Evolutionary conservation across 2,329 filamentous ascomycete genomes (phyloP).

Genomic region (Sodiomyces alkalinus): DNA sequence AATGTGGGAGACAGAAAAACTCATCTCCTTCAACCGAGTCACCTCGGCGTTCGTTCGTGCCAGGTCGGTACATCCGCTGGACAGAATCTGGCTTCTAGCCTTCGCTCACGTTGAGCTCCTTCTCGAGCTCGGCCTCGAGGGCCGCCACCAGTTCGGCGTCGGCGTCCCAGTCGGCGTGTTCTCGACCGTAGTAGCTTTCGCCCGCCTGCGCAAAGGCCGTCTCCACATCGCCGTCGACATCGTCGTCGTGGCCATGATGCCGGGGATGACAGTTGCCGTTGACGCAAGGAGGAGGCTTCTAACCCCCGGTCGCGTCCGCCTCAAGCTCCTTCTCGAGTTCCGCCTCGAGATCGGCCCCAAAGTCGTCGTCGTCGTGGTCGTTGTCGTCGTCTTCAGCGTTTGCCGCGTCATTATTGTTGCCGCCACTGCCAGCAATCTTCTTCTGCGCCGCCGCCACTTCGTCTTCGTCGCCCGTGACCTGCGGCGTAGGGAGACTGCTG

Average conservation of each 20-base stretch:
- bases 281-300: constrained; percentile 1
- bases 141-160: constrained; percentile 48
- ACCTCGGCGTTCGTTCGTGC: too few species aligned
- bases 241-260: too few species aligned
- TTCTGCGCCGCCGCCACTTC: constrained; percentile 11
- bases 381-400: constrained; percentile 29
- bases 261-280: too few species aligned
- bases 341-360: constrained; percentile 48
- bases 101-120: neutral
- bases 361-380: constrained; percentile 39
- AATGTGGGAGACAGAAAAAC: too few species aligned
- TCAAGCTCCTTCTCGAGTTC: constrained; percentile 31
- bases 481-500: constrained; percentile 24
- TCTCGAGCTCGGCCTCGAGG: constrained; percentile 43
- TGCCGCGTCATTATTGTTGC: constrained; percentile 11
- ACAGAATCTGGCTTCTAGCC: constrained; percentile 1
- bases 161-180: constrained; percentile 35
- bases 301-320: neutral
- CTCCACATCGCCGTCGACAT: too few species aligned
- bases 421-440: constrained; percentile 14
- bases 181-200: too few species aligned
- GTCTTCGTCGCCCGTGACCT: constrained; percentile 26
- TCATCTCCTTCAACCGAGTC: too few species aligned
- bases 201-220: too few species aligned
- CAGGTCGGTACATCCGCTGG: too few species aligned